These are phyloP conservation scores for Gastrolobium villosum DNA, from an alignment of 306 rosid genomes.

Conservation along the genomic window DNA sequence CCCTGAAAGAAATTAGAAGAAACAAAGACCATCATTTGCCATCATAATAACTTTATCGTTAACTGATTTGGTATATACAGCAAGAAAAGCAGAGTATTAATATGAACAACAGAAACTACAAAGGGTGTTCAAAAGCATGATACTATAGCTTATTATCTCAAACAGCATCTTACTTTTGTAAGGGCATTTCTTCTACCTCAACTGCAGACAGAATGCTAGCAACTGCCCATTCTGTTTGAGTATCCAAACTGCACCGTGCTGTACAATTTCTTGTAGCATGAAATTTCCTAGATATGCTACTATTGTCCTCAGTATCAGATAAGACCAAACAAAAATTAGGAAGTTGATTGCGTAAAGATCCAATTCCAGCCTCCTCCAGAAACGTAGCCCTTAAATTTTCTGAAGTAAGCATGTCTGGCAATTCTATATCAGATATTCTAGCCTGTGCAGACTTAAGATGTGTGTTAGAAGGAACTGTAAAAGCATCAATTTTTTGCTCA, in stretches of 20 bases:
- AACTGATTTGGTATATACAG: neutral
- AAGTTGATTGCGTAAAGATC: conserved; percentile 37
- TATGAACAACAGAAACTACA: conserved; percentile 32
- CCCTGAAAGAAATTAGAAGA: conserved; percentile 58
- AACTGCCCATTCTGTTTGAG: conserved; percentile 66
- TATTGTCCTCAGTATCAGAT: conserved; percentile 49
- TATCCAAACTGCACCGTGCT: conserved; percentile 57
- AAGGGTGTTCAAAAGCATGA: conserved; percentile 2
- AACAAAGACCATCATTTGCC: conserved; percentile 31
- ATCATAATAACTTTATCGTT: conserved; percentile 12
- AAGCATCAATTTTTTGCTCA: conserved; percentile 34
- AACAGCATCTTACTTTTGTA: conserved; percentile 52
- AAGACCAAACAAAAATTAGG: conserved; percentile 50
- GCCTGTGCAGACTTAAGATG: conserved; percentile 31
- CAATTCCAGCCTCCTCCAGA: conserved; percentile 46
- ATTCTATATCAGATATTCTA: conserved; percentile 44
- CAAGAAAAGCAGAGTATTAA: conserved; percentile 2
- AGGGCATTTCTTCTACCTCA: conserved; percentile 60
- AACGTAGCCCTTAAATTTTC: conserved; percentile 44
- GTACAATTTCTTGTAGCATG: conserved; percentile 61
- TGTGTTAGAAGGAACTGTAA: conserved; percentile 31
- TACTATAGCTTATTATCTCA: conserved; percentile 19
- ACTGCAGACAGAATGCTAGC: conserved; percentile 68
- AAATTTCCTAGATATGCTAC: conserved; percentile 59
- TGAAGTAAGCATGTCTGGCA: conserved; percentile 42